phyloP scores from a whole-genome alignment of 169 alveolate genomes.

The Plasmodium inui region DNA sequence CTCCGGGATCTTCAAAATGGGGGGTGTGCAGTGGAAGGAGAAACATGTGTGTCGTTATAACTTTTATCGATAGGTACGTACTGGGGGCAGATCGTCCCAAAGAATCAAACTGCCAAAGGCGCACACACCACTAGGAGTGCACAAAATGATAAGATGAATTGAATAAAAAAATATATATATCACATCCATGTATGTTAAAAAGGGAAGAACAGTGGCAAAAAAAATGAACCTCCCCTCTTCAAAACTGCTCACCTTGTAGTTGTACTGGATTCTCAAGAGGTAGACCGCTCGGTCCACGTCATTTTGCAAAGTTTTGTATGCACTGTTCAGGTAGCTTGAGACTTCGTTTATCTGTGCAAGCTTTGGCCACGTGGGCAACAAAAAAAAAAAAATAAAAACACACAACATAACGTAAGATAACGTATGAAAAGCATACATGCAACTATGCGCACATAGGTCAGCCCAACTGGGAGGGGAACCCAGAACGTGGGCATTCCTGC shows the following conservation, averaged over 20 bases:
- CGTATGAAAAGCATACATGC: not conserved
- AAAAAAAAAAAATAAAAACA: not conserved
- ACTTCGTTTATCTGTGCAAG: slow-evolving; percentile 51
- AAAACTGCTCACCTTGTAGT: slow-evolving; percentile 20
- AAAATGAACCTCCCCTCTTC: not conserved
- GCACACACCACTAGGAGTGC: not conserved
- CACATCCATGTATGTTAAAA: not conserved
- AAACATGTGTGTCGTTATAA: not conserved
- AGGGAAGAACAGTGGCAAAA: not conserved
- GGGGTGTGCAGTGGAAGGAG: not conserved
- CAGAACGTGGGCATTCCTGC: not conserved
- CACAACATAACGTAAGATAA: not conserved
- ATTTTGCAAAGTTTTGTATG: slow-evolving; percentile 23
- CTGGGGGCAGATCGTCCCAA: not conserved
- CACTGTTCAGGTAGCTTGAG: slow-evolving; percentile 61
- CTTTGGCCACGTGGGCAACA: not conserved
- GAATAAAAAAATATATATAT: not conserved
- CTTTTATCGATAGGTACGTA: not conserved
- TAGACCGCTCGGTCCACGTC: slow-evolving; percentile 59
- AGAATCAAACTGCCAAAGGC: not conserved
- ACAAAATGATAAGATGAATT: not conserved
- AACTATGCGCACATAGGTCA: not conserved
- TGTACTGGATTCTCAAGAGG: slow-evolving; percentile 12
- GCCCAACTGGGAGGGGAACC: not conserved
- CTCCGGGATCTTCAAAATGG: slow-evolving; percentile 46